Evolutionary conservation across 768 basidiomycete genomes (phyloP).

Genomic region (button mushroom (Agaricus bisporus)): DNA sequence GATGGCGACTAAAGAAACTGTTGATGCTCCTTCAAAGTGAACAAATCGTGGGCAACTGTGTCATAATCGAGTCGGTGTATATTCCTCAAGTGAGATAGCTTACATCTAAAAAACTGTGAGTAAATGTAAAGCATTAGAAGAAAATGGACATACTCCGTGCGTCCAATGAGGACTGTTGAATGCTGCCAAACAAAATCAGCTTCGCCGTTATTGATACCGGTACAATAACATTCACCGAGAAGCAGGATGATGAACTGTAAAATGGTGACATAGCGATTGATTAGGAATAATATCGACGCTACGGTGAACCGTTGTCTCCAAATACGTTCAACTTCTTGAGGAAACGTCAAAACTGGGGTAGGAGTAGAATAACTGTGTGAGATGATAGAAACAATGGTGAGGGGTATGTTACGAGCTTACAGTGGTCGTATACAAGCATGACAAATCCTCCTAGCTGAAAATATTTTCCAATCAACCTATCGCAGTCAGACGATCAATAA

Average conservation of each 20-base stretch:
- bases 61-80: neutral
- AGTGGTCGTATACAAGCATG: conserved; percentile 16
- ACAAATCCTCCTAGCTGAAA: conserved; percentile 17
- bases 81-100: neutral
- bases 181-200: conserved; percentile 9
- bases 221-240: conserved; percentile 11
- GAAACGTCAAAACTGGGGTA: conserved; percentile 6
- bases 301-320: conserved; percentile 22
- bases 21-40: conserved; percentile 22
- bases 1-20: conserved; percentile 18
- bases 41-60: conserved; percentile 20
- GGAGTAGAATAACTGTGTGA: neutral
- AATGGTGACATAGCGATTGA: conserved; percentile 24
- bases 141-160: conserved; percentile 10
- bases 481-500: neutral
- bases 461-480: conserved; percentile 12
- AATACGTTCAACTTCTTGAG: conserved; percentile 20
- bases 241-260: conserved; percentile 21
- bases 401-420: conserved; percentile 4
- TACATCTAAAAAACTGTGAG: neutral
- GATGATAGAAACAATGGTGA: neutral
- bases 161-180: conserved; percentile 19
- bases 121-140: neutral
- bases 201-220: neutral
- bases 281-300: conserved; percentile 20